Base-by-base conservation (phyloP, 75 land plant species). In the Cupressus sempervirens region DNA sequence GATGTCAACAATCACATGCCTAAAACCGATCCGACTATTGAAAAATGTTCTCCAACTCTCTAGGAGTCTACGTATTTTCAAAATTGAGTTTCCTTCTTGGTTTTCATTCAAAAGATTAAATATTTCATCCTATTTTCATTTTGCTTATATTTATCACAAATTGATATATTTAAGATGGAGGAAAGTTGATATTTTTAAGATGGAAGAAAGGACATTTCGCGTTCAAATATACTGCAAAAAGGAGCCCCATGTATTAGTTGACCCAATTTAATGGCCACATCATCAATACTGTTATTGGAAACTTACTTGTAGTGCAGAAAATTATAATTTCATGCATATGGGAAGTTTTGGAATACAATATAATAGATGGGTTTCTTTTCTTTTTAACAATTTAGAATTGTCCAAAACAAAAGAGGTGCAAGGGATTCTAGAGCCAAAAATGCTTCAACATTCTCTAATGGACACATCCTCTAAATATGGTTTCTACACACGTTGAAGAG, bases 241-340 rank as follows among this genome's bases (percentile, higher is more conserved):
- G 80, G 26, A 76, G 80, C 80, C 80, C 6, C 26, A 46, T 41
- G 85, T n/a, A n/a, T 82, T 88, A 56, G 84, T 88, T 36, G 85
- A 86, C 48, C 79, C 86, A 13, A 53, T 88, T 88, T 80, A 84
- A 88, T 48, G 88, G 76, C 18, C 53, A 83, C 56, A 56, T 86
- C n/a, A 83, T 88, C 82, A 88, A 83, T 43, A 86, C 80, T 26
- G 77, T 88, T 35, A 83, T 88, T 14, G 89, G 88, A 15, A 83
- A 86, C 85, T 88, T 88, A 88, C 18, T 48, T 29, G 0, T 0
- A 48, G 10, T 9, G 3, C 10, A 8, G 10, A 48, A 48, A 48
- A n/a, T n/a, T 8, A 48, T 48, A 48, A 8, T 48, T 48, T 48
- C 10, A 48, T 9, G 67, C 26, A 16, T 12, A 62, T 62, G 26